A percentile compares a stretch with the other conserved stretches of the same genome.
phyloP scores from a whole-genome alignment of 345 rosid genomes.

The Camelina neglecta region DNA sequence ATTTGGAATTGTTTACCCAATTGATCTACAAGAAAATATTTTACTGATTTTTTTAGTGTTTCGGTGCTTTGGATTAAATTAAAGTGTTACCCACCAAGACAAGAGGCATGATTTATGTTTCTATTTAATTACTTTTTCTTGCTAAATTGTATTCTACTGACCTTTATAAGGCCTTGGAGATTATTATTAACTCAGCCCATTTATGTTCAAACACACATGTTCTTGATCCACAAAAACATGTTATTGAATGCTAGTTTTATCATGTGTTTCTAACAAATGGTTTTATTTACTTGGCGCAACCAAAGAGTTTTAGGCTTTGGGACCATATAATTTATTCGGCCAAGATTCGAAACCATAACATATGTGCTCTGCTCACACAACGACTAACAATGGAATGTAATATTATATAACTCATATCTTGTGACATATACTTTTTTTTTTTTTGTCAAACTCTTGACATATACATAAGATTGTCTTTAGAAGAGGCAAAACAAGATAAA shows the following conservation, averaged over 20 bases:
- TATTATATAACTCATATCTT: not conserved
- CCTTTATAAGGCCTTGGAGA: not conserved
- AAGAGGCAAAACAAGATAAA: constrained; percentile 9
- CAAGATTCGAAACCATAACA: not conserved
- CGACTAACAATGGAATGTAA: not conserved
- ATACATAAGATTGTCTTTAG: not conserved
- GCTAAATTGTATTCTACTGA: not conserved
- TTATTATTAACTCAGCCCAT: constrained; percentile 23
- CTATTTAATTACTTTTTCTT: not conserved
- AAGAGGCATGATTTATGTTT: constrained; percentile 8
- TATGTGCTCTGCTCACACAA: not conserved
- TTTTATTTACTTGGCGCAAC: not conserved
- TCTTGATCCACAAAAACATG: constrained; percentile 4
- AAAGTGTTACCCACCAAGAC: constrained; percentile 8
- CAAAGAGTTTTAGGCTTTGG: not conserved
- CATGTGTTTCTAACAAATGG: not conserved
- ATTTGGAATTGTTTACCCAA: constrained; percentile 21
- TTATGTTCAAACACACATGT: constrained; percentile 15
- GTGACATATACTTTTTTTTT: no score
- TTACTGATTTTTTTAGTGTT: constrained; percentile 26
- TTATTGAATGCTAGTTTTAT: constrained; percentile 7
- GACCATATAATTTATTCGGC: not conserved
- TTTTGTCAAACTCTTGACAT: not conserved
- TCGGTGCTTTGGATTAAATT: constrained; percentile 12
- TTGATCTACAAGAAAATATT: not conserved